Base-by-base conservation (phyloP, 164 flowering plant genomes). In the Akebia trifoliata region DNA sequence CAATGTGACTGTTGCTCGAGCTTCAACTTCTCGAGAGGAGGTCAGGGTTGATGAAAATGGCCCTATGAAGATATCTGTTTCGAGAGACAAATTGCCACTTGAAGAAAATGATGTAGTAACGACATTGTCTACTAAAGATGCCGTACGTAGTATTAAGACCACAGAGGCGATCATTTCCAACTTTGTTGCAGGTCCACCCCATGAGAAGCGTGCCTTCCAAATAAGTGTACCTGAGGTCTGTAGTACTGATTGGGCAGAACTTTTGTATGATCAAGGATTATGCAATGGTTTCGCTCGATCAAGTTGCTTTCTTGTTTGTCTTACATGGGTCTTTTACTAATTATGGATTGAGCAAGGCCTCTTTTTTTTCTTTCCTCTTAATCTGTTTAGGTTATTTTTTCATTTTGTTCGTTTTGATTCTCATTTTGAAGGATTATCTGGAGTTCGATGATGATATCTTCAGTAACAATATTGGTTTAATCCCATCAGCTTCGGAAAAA, bases 221-320 rank as follows among this genome's bases (percentile, higher is more conserved):
- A 94, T 94, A 88, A 84, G 84, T 75, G 97, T 93, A 22, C 85
- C 77, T 68, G 97, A 94, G 96, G 98, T 90, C 54, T 62, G 53
- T 66, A 24, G 18, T 36, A 0, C n/a, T 43, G 11, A 21, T 57
- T 52, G 52, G n/a, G n/a, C n/a, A n/a, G n/a, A n/a, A n/a, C n/a
- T n/a, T n/a, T n/a, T n/a, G n/a, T n/a, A n/a, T n/a, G n/a, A n/a
- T n/a, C n/a, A n/a, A n/a, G n/a, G n/a, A n/a, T n/a, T n/a, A n/a
- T n/a, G n/a, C n/a, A n/a, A n/a, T n/a, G n/a, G n/a, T n/a, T n/a
- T n/a, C n/a, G n/a, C n/a, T n/a, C n/a, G n/a, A n/a, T n/a, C n/a
- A n/a, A n/a, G n/a, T n/a, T n/a, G n/a, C n/a, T n/a, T n/a, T n/a
- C n/a, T n/a, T n/a, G n/a, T n/a, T n/a, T n/a, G n/a, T n/a, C n/a